These are phyloP conservation scores for Neofusicoccum umdonicola DNA, from an alignment of 2,329 filamentous ascomycete species.

Conservation along the genomic window DNA sequence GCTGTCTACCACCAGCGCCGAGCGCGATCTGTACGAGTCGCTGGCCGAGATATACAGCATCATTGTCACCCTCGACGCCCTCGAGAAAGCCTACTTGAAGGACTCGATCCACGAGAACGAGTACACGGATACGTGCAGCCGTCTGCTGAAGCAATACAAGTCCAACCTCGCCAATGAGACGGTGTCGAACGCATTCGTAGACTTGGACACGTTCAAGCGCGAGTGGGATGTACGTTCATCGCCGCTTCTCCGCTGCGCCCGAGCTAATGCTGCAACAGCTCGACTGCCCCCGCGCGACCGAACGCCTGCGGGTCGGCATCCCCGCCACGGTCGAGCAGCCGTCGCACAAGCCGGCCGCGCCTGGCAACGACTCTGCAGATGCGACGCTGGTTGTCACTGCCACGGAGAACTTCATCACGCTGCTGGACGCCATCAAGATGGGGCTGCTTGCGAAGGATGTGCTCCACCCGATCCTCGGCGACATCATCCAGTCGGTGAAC, in stretches of 20 bases:
- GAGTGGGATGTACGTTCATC: slow-evolving; percentile 67
- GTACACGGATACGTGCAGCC: slow-evolving; percentile 94
- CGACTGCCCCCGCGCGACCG: slow-evolving; percentile 90
- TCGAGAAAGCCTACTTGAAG: slow-evolving; percentile 95
- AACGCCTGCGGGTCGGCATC: slow-evolving; percentile 87
- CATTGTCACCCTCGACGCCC: slow-evolving; percentile 88
- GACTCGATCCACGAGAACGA: slow-evolving; percentile 89
- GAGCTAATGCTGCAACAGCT: slow-evolving; percentile 57
- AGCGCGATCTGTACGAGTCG: slow-evolving; percentile 92
- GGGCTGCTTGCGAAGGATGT: slow-evolving; percentile 93
- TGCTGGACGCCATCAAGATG: slow-evolving; percentile 90
- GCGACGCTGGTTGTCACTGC: slow-evolving; percentile 77
- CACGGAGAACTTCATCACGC: slow-evolving; percentile 97
- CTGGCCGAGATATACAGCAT: slow-evolving; percentile 98
- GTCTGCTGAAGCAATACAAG: slow-evolving; percentile 94
- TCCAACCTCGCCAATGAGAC: slow-evolving; percentile 87
- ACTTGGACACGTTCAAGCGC: slow-evolving; percentile 85
- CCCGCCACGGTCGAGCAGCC: slow-evolving; percentile 74
- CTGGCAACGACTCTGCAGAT: slow-evolving; percentile 45
- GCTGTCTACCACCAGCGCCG: slow-evolving; percentile 77
- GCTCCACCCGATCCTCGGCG: slow-evolving; percentile 88
- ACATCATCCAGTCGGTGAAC: slow-evolving; percentile 96
- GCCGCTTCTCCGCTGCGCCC: background rate
- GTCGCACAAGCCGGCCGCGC: slow-evolving; percentile 41
- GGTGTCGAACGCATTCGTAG: slow-evolving; percentile 83